A percentile compares a stretch with the other conserved stretches of the same genome.
Conservation (phyloP, 1,284 basidiomycete genomes). For the Boletellus deceptivus region DNA sequence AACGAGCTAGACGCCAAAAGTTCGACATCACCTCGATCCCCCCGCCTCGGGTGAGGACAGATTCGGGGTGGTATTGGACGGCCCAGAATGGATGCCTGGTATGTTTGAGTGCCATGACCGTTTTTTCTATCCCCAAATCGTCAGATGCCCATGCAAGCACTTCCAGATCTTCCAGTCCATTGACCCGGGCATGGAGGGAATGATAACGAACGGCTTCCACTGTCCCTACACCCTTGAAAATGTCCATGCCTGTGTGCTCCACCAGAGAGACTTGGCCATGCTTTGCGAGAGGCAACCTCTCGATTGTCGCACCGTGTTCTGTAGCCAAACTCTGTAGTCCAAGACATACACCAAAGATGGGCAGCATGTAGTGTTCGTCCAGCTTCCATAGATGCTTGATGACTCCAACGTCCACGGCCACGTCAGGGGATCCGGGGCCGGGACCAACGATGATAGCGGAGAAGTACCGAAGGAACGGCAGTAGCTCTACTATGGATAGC, state of each 20-base stretch:
- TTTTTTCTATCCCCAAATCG: slow-evolving; percentile 57
- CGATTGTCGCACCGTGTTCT: slow-evolving; percentile 66
- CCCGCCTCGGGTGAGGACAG: slow-evolving; percentile 61
- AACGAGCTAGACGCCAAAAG: slow-evolving; percentile 65
- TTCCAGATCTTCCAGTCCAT: slow-evolving; percentile 47
- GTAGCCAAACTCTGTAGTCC: slow-evolving; percentile 89
- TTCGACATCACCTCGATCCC: slow-evolving; percentile 65
- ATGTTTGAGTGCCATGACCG: slow-evolving; percentile 74
- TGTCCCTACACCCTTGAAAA: slow-evolving; percentile 61
- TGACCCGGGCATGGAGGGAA: slow-evolving; percentile 62
- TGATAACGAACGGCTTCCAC: slow-evolving; percentile 86
- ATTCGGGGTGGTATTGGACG: slow-evolving; percentile 96
- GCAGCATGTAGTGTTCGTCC: slow-evolving; percentile 50
- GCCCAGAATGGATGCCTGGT: slow-evolving; percentile 78
- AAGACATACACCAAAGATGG: slow-evolving; percentile 87
- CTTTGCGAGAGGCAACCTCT: slow-evolving; percentile 58
- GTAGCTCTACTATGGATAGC: slow-evolving; percentile 48
- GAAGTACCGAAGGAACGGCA: slow-evolving; percentile 55
- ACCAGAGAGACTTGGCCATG: slow-evolving; percentile 82
- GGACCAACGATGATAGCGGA: slow-evolving; percentile 74
- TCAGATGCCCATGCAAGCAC: slow-evolving; percentile 70
- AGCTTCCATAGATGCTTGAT: slow-evolving; percentile 67
- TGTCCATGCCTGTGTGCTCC: slow-evolving; percentile 50
- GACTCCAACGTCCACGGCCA: slow-evolving; percentile 61
- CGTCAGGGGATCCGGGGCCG: slow-evolving; percentile 77